Evolutionary conservation across 768 basidiomycete genomes (phyloP).

Genomic region (Tricholomella constricta): DNA sequence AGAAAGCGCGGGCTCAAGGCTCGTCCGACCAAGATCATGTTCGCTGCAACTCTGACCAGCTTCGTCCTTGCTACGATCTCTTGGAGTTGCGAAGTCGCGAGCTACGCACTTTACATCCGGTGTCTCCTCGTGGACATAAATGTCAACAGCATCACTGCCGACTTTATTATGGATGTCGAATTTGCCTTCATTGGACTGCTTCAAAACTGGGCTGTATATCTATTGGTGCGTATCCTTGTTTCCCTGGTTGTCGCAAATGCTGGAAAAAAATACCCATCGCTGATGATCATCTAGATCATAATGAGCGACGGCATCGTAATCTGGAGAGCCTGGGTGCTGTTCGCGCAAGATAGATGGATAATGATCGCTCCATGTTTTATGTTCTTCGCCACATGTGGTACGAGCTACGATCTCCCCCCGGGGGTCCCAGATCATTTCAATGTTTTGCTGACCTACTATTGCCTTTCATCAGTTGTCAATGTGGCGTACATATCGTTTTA

Average conservation of each 20-base stretch:
- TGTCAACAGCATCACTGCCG: not conserved
- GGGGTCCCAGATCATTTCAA: too few relatives aligned
- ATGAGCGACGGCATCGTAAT: not conserved
- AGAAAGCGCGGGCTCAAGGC: not conserved
- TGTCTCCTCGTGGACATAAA: not conserved
- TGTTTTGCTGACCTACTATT: not conserved
- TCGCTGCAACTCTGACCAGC: not conserved
- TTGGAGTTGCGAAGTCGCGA: not conserved
- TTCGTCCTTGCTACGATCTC: not conserved
- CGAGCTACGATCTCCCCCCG: not conserved
- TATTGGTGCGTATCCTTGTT: not conserved
- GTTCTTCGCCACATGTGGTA: not conserved
- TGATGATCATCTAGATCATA: not conserved
- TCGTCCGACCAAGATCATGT: not conserved
- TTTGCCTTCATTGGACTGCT: not conserved
- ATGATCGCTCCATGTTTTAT: not conserved
- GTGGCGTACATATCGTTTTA: too few relatives aligned
- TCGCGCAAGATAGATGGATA: not conserved
- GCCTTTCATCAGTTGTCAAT: not conserved
- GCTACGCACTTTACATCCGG: not conserved
- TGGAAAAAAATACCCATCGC: too few relatives aligned
- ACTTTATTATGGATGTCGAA: not conserved
- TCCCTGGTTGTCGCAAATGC: not conserved
- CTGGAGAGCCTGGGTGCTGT: conserved; percentile 1
- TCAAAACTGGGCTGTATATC: not conserved